phyloP scores from a whole-genome alignment of 208 protist species.

The Crithidia acanthocephali region DNA sequence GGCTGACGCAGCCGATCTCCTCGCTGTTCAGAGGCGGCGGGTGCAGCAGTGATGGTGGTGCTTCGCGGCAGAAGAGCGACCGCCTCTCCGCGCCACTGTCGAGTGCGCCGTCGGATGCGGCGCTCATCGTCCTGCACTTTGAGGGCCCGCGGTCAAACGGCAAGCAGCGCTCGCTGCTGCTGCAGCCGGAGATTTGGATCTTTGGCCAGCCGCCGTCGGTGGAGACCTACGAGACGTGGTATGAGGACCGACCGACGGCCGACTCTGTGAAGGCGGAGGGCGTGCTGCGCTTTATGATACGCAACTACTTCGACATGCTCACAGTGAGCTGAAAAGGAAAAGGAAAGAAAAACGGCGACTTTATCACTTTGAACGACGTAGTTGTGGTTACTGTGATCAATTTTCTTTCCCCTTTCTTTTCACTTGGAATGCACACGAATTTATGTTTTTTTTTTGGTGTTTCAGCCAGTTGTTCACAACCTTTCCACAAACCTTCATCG shows the following conservation, averaged over 20 bases:
- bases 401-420: no score
- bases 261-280: conserved; percentile 62
- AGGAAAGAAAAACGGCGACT: no score
- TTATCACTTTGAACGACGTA: no score
- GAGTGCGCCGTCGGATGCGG: conserved; percentile 41
- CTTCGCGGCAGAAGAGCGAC: no score
- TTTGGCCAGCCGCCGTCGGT: conserved; percentile 67
- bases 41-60: not conserved
- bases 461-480: not conserved
- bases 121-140: conserved; percentile 86
- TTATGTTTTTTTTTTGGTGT: conserved; percentile 20
- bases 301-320: conserved; percentile 84
- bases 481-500: not conserved
- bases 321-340: conserved; percentile 33
- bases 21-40: not conserved
- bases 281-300: conserved; percentile 73
- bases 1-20: not conserved
- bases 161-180: conserved; percentile 73
- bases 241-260: conserved; percentile 60
- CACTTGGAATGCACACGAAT: not conserved
- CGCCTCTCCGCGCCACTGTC: not conserved
- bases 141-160: conserved; percentile 69
- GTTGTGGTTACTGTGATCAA: no score
- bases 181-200: conserved; percentile 74
- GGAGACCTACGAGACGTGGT: conserved; percentile 74